Base-by-base conservation (phyloP, 306 rosid genomes). In the Fragaria nilgerrensis region DNA sequence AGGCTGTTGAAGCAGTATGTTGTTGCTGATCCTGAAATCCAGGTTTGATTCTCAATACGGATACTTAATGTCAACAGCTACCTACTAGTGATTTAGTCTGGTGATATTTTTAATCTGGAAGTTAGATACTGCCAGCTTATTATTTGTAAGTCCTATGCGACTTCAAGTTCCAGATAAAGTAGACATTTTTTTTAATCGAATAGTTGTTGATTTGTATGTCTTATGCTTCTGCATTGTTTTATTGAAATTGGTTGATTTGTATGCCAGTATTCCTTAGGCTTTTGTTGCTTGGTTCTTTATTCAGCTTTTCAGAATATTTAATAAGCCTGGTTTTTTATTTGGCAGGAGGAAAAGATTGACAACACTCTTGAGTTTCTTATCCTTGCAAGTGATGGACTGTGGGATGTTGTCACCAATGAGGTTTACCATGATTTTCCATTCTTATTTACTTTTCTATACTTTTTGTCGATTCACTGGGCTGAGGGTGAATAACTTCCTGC, bases 361-460 rank as follows among this genome's bases (percentile, higher is more conserved):
- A 90, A 88, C 85, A 86, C 97, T 49, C 96, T 94, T 3, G 98
- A 94, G 85, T 91, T 94, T 88, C 98, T 94, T 78, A 94, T 94
- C 78, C 85, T 94, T 75, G 98, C 98, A 23, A 94, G 98, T 77
- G 98, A 94, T 69, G 98, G 98, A 68, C 80, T 94, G 78, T 94
- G 98, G 98, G 98, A 94, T 83, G 98, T 94, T 63, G 98, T 94
- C 87, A 47, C 98, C 70, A 94, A 94, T 68, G 97, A 94, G 98
- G 98, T 94, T 76, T 75, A 83, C 72, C 76, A 56, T 34, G 55
- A 67, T 49, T 73, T 75, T 73, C 50, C 72, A 41, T 69, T 68
- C 45, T 8, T 49, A 29, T 66, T 70, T 43, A 20, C 11, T 20
- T 23, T n/a, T 70, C 9, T 25, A 27, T 75, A 10, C 68, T 49